These are phyloP conservation scores for Blastobotrys americana DNA, from an alignment of 805 yeast genomes.

Conservation along the genomic window DNA sequence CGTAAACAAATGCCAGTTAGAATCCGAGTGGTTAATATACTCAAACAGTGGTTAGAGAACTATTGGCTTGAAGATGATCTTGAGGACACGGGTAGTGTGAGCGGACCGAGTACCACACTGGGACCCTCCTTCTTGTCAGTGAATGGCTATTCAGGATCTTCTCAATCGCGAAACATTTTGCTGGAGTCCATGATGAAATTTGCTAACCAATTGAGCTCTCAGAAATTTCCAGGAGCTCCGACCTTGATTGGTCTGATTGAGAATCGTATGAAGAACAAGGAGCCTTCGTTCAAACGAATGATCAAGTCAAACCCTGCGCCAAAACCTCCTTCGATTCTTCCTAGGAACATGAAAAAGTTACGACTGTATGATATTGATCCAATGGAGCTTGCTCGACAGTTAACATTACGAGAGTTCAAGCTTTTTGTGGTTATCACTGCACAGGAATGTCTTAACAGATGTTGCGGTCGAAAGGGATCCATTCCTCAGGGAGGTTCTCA, in stretches of 20 bases:
- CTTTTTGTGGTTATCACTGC: conserved; percentile 61
- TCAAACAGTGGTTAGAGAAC: conserved; percentile 58
- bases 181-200: conserved; percentile 34
- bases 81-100: conserved; percentile 7
- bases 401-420: conserved; percentile 70
- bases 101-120: conserved; percentile 10
- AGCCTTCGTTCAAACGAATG: conserved; percentile 18
- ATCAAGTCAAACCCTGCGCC: conserved; percentile 12
- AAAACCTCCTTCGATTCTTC: conserved; percentile 25
- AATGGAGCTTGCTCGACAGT: conserved; percentile 71
- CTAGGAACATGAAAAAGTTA: conserved; percentile 30
- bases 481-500: conserved; percentile 4
- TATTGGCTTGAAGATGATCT: conserved; percentile 51
- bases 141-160: background rate
- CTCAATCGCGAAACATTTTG: conserved; percentile 19
- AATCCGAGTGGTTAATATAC: conserved; percentile 53
- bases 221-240: conserved; percentile 40
- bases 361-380: conserved; percentile 64
- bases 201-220: conserved; percentile 35
- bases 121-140: background rate
- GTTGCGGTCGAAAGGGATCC: conserved; percentile 45
- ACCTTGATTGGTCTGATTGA: conserved; percentile 36
- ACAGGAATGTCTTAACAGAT: conserved; percentile 67
- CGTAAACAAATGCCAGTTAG: conserved; percentile 64
- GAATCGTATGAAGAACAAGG: conserved; percentile 28